These are phyloP conservation scores for Corynespora cassiicola DNA, from an alignment of 2,329 filamentous ascomycete species.

Conservation along the genomic window DNA sequence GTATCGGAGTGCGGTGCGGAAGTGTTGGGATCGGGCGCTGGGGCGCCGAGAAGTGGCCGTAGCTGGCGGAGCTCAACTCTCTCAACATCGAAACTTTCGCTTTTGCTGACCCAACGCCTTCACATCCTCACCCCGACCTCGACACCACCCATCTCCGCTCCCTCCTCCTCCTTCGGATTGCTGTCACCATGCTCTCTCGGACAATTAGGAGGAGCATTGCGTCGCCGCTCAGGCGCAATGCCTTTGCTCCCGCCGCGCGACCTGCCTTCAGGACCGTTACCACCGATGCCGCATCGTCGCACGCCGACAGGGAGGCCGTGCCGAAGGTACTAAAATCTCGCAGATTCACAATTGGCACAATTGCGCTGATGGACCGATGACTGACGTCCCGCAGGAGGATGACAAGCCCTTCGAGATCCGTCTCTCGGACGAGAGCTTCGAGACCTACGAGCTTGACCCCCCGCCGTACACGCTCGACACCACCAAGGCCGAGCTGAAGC, in stretches of 20 bases:
- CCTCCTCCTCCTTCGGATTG: constrained; percentile 21
- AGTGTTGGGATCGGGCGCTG: constrained; percentile 9
- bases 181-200: constrained; percentile 47
- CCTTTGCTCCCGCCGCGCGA: constrained; percentile 39
- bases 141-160: constrained; percentile 23
- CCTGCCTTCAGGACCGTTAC: constrained; percentile 74
- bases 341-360: constrained; percentile 6
- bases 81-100: constrained; percentile 26
- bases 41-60: constrained; percentile 9
- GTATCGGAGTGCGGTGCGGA: no score
- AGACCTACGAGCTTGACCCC: constrained; percentile 98
- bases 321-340: constrained; percentile 62
- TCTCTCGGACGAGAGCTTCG: constrained; percentile 98
- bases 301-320: constrained; percentile 79
- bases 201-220: constrained; percentile 48
- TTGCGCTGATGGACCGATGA: constrained; percentile 7
- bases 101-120: constrained; percentile 25
- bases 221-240: constrained; percentile 47
- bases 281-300: constrained; percentile 91
- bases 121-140: constrained; percentile 19
- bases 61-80: constrained; percentile 21
- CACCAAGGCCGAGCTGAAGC: constrained; percentile 97
- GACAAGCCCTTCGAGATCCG: constrained; percentile 91
- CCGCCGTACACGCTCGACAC: constrained; percentile 90
- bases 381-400: constrained; percentile 71